Evolutionary conservation across 768 basidiomycete genomes (phyloP), one percentile per base, ranked within the genome.

Genomic region (Lactifluus rugatus): DNA sequence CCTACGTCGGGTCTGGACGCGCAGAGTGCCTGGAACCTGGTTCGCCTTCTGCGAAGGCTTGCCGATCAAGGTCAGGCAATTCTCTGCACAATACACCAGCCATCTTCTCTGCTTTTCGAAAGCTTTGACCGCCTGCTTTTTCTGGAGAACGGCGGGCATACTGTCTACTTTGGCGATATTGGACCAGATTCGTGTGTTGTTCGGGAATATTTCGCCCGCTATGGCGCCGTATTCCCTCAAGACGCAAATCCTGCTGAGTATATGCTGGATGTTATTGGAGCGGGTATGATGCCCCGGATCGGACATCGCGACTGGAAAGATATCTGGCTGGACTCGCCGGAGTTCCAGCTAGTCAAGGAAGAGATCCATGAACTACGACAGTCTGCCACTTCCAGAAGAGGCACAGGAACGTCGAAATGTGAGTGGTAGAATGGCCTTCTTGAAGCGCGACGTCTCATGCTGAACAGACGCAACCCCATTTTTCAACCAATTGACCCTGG

Each of bases 141-240:
- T 10, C 73, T 86, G 16, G 83, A 92, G 65, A 75, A 76, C 16
- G 93, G 93, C 1, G 93, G 93, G 7, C 84, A 89, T 69, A 93
- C 90, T 0, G 89, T 93, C n/a, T 95, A 94, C 76, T 94, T 90
- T 66, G 93, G 92, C 44, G 86, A 89, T 60, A 89, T 94, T 50
- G 93, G 91, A 46, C 68, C 75, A 44, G 86, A 90, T 61, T 87
- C 89, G 3, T 66, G 72, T 2, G 74, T 82, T 36, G 73, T 94
- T 49, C 82, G 80, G 26, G 76, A 82, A 5, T 95, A 95, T 73
- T 91, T 93, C 67, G 81, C 81, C 23, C 75, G 76, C 16, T 72
- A 88, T 61, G 90, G 91, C 14, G 92, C 87, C 1, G 60, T 69
- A 28, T 93, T 89, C 69, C 89, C 89, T 3, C 48, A 79, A 0